Percentiles rank a stretch among this genome's conserved stretches.
phyloP scores from a whole-genome alignment of 192 early-diverging fungal species.

The Umbelopsis ramanniana region DNA sequence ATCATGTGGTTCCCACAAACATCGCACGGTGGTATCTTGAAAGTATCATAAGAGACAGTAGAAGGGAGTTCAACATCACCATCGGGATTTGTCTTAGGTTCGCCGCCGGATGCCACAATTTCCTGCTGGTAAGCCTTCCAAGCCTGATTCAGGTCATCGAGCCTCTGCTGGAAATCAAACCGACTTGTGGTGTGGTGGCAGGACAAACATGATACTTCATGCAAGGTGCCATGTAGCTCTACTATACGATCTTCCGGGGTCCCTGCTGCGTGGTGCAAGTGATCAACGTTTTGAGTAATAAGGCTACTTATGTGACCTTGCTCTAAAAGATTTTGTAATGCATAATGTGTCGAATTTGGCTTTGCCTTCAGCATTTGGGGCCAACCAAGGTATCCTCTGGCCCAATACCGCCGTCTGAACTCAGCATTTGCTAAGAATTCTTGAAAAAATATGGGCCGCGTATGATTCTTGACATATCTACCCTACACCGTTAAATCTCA shows the following conservation, averaged over 20 bases:
- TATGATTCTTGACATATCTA: slow-evolving; percentile 72
- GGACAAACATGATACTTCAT: slow-evolving; percentile 70
- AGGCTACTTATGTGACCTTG: slow-evolving; percentile 55
- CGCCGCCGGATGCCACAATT: slow-evolving; percentile 18
- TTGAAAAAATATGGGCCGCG: slow-evolving; percentile 86
- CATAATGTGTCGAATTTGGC: slow-evolving; percentile 77
- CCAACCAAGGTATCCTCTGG: slow-evolving; percentile 85
- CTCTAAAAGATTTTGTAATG: slow-evolving; percentile 57
- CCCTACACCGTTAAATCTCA: slow-evolving; percentile 38
- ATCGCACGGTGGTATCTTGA: slow-evolving; percentile 73
- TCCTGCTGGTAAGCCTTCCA: slow-evolving; percentile 53
- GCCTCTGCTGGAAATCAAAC: slow-evolving; percentile 62
- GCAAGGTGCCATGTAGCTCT: slow-evolving; percentile 89
- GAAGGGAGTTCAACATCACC: slow-evolving; percentile 77
- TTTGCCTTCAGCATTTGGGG: slow-evolving; percentile 64
- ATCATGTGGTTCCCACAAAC: slow-evolving; percentile 64
- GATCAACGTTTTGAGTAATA: slow-evolving; percentile 95
- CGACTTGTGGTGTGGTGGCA: slow-evolving; percentile 64
- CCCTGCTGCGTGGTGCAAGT: slow-evolving; percentile 70
- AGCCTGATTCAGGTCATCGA: slow-evolving; percentile 72
- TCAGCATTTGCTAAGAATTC: slow-evolving; percentile 62
- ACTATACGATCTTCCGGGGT: slow-evolving; percentile 50
- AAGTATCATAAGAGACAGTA: slow-evolving; percentile 61
- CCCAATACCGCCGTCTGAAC: slow-evolving; percentile 89
- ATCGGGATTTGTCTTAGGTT: slow-evolving; percentile 73